Evolutionary conservation across 1,284 basidiomycete species (phyloP), one percentile per base, ranked within the genome.

Genomic region (Sanghuangporus weigelae): DNA sequence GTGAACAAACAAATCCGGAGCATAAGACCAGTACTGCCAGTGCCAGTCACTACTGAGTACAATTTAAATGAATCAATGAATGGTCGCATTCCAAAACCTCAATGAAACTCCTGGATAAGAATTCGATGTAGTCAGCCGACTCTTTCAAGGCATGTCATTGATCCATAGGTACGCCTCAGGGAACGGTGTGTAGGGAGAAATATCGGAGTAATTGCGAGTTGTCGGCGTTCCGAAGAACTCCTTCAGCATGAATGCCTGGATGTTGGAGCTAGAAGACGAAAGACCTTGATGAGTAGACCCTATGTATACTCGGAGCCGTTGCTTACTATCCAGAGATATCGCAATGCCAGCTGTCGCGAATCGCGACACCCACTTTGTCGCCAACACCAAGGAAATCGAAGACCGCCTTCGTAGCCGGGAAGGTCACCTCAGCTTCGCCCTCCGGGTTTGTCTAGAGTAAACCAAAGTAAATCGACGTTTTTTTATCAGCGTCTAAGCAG

Each of bases 311-410:
- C 36, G n/a, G 44, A 44, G 26, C 12, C 0, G 48, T 12, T 16
- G 48, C 63, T 75, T 75, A 71, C 70, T 70, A 68, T 66, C 70
- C 70, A n/a, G 61, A 65, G 2, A 62, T 63, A 61, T 71, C 70
- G 49, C 70, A 71, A 39, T 71, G 70, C 2, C 67, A 59, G 14
- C 70, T 67, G 40, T 64, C 59, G 10, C 70, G 59, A 26, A 71
- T 68, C 8, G 71, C 68, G 31, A 72, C 68, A 19, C 70, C 71
- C 36, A 71, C 63, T 39, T 68, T 67, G 38, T 71, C 67, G 23
- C 59, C 64, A 14, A 62, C 68, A 31, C 70, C 70, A 40, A 72
- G 67, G 62, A 63, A 72, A 11, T 67, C 67, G 56, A 68, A 71
- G 39, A 71, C 65, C 2, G 64, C 67, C 40, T 65, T 67, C 3